Conservation (phyloP, 257 asterid species). For the Solanum megistacrolobum region DNA sequence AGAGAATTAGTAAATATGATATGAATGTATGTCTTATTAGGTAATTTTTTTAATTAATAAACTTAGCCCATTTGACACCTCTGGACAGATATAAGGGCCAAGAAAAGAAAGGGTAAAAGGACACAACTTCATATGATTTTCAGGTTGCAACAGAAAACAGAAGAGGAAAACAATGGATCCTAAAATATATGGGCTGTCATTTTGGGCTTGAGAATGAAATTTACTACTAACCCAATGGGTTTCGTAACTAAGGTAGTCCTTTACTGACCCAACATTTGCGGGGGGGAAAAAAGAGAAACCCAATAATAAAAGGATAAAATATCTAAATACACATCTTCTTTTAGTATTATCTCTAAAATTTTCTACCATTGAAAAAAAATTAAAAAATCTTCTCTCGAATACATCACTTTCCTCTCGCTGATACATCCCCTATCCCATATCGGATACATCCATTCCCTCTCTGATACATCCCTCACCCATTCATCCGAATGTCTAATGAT, state of each 20-base stretch:
- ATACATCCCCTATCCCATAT: no score
- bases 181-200: not conserved
- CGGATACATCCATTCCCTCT: no score
- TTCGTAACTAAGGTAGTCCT: not conserved
- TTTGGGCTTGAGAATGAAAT: not conserved
- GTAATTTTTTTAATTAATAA: no score
- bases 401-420: no score
- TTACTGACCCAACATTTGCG: not conserved
- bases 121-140: not conserved
- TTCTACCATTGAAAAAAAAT: no score
- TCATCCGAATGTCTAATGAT: no score
- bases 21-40: no score
- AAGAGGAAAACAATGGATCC: not conserved
- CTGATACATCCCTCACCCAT: no score
- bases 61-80: not conserved
- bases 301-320: not conserved
- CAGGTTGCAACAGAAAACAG: not conserved
- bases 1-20: no score
- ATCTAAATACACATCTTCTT: no score
- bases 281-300: not conserved
- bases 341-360: no score
- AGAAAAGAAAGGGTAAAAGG: not conserved
- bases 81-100: not conserved
- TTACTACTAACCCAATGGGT: not conserved
- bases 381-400: no score